phyloP scores from a whole-genome alignment of 805 yeast genomes.

The Huiozyma sinensis region DNA sequence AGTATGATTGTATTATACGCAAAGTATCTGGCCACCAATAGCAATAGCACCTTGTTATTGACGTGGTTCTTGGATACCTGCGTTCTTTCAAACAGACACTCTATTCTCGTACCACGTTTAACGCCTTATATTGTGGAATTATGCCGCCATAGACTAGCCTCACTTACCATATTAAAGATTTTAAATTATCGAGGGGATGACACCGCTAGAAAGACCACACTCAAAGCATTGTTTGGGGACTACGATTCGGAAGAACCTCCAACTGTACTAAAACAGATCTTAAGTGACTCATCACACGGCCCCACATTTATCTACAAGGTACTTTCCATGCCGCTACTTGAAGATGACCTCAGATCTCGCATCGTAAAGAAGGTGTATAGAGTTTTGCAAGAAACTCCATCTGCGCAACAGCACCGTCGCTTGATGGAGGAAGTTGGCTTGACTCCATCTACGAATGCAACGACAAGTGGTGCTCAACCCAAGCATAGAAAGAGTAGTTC shows the following conservation, averaged over 20 bases:
- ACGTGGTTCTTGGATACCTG: conserved; percentile 94
- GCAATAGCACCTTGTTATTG: conserved; percentile 78
- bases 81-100: conserved; percentile 51
- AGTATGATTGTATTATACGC: conserved; percentile 70
- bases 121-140: conserved; percentile 51
- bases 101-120: conserved; percentile 51
- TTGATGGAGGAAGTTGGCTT: conserved; percentile 89
- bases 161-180: conserved; percentile 70
- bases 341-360: conserved; percentile 43
- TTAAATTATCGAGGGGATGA: conserved; percentile 58
- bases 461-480: conserved; percentile 4
- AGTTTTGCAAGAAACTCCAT: conserved; percentile 48
- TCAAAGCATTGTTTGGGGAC: conserved; percentile 57
- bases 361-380: conserved; percentile 52
- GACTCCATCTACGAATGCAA: conserved; percentile 5
- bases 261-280: conserved; percentile 42
- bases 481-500: conserved; percentile 20
- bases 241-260: conserved; percentile 33
- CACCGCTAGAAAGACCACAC: conserved; percentile 47
- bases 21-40: conserved; percentile 67
- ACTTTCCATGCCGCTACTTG: conserved; percentile 59
- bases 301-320: conserved; percentile 72
- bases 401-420: conserved; percentile 70
- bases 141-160: conserved; percentile 76
- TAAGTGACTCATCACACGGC: conserved; percentile 60